Evolutionary conservation across 148 eudicot species (phyloP), one percentile per base, ranked within the genome.

Genomic region (Talinum fruticosum): DNA sequence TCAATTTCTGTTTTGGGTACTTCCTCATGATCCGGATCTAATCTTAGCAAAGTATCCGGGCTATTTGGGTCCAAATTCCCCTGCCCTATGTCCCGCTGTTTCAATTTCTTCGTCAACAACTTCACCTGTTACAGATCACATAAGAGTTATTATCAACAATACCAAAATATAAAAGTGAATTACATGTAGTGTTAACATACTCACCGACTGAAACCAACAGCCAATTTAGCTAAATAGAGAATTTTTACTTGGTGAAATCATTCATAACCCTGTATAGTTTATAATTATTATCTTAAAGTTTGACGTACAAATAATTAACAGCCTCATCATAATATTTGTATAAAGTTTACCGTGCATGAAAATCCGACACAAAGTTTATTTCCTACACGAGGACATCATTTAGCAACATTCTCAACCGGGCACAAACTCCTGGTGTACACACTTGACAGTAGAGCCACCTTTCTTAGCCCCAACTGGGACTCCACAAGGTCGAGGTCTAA

Each of bases 51-150:
- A 77, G 72, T 37, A 3, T 12, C 28, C n/a, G 26, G 47, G 30
- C 33, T 72, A 73, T 24, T 26, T 23, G 75, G 75, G 28, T 82
- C 75, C 24, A 44, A 26, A 37, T 76, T 69, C 6, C 29, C 28
- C 73, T 34, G 72, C 37, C 49, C 79, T 14, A 61, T 65, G 41
- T 82, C 84, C 59, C 57, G 80, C 32, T 45, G 33, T 45, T 64
- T 66, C 80, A 90, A 61, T 66, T 87, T 87, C 34, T 80, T 80
- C 16, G 59, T 82, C 32, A 90, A 62, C 34, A 64, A 0, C 18
- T 76, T 61, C 44, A 88, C 89, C 97, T 92, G 34, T 76, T 33
- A 13, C 51, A 44, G 35, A 24, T 21, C 1, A 33, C 26, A 38
- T 2, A 19, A 61, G 26, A 70, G 38, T n/a, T 2, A 2, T n/a